These are phyloP conservation scores for Teratosphaeria zuluensis DNA, from an alignment of 2,329 filamentous ascomycete genomes.

Conservation along the genomic window DNA sequence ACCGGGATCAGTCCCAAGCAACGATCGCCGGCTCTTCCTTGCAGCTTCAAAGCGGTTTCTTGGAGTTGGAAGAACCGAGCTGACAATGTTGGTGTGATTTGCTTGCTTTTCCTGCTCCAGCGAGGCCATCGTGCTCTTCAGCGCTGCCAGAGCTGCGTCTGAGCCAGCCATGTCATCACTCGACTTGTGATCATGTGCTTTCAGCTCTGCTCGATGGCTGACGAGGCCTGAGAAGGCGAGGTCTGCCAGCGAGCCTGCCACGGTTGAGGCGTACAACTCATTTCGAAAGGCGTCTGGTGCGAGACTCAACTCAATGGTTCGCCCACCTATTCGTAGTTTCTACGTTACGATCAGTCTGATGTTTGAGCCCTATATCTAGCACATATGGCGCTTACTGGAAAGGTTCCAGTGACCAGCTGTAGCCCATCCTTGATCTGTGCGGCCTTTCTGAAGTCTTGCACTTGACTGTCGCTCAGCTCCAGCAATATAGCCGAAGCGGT, in stretches of 20 bases:
- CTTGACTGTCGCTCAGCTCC: conserved; percentile 20
- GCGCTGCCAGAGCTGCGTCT: conserved; percentile 48
- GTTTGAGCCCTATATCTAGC: neutral
- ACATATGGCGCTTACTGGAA: conserved; percentile 20
- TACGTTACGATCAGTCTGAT: conserved; percentile 15
- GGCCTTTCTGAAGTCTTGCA: conserved; percentile 25
- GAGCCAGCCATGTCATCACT: conserved; percentile 46
- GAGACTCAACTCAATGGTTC: conserved; percentile 45
- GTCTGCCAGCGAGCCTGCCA: conserved; percentile 30
- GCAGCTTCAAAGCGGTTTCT: conserved; percentile 24
- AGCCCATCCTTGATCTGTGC: conserved; percentile 18
- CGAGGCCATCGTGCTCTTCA: conserved; percentile 51
- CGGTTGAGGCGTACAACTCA: conserved; percentile 46
- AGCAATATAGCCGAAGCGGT: conserved; percentile 20
- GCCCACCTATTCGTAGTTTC: conserved; percentile 49
- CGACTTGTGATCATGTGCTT: conserved; percentile 40
- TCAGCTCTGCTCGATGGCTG: conserved; percentile 42
- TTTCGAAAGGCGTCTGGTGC: conserved; percentile 44
- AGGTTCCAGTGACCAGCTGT: conserved; percentile 25
- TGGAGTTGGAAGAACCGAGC: conserved; percentile 26
- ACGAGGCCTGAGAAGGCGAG: conserved; percentile 48
- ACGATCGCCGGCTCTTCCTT: conserved; percentile 9
- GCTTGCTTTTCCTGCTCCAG: conserved; percentile 52
- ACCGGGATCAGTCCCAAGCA: conserved; percentile 12
- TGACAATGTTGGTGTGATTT: conserved; percentile 31